phyloP scores from a whole-genome alignment of 805 yeast genomes.

The Monosporozyma solicola region DNA sequence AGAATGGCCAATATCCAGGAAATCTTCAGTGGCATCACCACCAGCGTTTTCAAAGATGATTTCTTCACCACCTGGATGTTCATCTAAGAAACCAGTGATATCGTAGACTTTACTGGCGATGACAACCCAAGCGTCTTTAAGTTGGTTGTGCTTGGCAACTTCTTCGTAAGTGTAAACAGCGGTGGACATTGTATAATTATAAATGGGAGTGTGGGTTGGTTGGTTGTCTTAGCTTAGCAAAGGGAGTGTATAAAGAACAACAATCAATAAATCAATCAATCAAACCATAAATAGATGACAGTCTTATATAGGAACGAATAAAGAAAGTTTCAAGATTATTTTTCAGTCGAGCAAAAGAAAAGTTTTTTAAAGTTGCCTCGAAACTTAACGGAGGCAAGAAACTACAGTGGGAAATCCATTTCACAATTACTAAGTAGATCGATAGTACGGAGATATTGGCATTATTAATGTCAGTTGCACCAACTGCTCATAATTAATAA shows the following conservation, averaged over 20 bases:
- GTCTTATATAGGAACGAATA: not conserved
- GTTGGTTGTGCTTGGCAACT: conserved; percentile 61
- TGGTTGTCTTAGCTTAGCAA: not conserved
- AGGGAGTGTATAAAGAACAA: no score
- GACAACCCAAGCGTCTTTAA: conserved; percentile 77
- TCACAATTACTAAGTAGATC: no score
- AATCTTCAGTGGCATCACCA: conserved; percentile 69
- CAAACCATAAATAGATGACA: not conserved
- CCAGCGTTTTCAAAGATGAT: conserved; percentile 74
- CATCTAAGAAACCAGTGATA: conserved; percentile 51
- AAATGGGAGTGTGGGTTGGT: not conserved
- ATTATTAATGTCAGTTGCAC: no score
- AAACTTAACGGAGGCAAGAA: not conserved
- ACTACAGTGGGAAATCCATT: not conserved
- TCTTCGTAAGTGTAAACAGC: conserved; percentile 55
- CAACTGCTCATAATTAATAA: no score
- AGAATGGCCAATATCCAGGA: conserved; percentile 94
- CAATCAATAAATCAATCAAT: no score
- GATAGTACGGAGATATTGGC: no score
- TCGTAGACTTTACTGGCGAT: conserved; percentile 78
- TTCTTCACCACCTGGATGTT: conserved; percentile 78
- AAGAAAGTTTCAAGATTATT: not conserved
- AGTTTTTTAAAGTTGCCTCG: not conserved
- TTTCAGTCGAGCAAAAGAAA: not conserved
- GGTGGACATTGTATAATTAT: conserved; percentile 10